These are phyloP conservation scores for Phaffomyces thermotolerans DNA, from an alignment of 805 yeast species.

Conservation along the genomic window DNA sequence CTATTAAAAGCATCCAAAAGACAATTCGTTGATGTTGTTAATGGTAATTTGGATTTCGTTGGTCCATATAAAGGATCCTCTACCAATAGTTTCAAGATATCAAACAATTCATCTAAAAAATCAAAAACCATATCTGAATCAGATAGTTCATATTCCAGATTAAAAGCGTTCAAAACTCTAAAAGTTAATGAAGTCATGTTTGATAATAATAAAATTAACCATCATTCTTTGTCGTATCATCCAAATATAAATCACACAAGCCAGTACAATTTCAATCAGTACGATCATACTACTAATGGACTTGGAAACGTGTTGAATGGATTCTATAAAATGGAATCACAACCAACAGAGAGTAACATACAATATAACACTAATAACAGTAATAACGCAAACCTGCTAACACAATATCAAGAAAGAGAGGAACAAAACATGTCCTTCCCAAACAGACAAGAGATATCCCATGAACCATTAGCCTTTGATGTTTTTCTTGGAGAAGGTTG, in stretches of 20 bases:
- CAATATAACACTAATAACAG: neutral
- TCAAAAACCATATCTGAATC: slow-evolving; percentile 8
- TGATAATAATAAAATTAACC: neutral
- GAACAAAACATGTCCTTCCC: neutral
- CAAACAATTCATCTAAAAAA: neutral
- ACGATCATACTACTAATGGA: no score
- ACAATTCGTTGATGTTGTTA: slow-evolving; percentile 21
- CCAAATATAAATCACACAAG: no score
- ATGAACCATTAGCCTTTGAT: slow-evolving; percentile 11
- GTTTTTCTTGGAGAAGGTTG: slow-evolving; percentile 19
- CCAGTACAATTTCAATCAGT: no score
- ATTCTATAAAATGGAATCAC: neutral
- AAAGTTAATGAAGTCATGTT: slow-evolving; percentile 11
- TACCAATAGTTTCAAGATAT: slow-evolving; percentile 13
- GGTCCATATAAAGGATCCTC: slow-evolving; percentile 20
- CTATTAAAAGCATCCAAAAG: slow-evolving; percentile 21
- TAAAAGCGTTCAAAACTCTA: slow-evolving; percentile 12
- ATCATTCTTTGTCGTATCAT: neutral
- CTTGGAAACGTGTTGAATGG: neutral
- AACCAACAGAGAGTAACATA: neutral
- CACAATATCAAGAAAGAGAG: neutral
- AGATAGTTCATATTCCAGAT: neutral
- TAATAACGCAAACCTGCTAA: neutral
- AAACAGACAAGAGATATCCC: neutral
- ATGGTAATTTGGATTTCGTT: slow-evolving; percentile 21